Conservation (phyloP, 2,329 filamentous ascomycete species). For the Coniochaeta sp. region DNA sequence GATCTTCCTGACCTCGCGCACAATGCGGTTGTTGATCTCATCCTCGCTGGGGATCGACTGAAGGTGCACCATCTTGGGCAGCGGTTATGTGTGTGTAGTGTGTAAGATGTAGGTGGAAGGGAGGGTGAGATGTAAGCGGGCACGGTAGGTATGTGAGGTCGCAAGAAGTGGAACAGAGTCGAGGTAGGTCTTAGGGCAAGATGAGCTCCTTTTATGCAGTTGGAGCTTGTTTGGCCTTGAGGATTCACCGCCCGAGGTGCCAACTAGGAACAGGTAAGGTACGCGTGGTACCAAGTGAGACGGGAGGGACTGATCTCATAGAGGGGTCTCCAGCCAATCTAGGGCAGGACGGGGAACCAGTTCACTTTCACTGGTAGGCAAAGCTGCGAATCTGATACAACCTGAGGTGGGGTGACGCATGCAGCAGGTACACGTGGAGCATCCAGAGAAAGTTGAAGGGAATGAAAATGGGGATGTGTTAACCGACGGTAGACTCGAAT, state of each 20-base stretch:
- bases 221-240: neutral
- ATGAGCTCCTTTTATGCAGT: neutral
- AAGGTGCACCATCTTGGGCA: conserved; percentile 44
- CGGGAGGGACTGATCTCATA: neutral
- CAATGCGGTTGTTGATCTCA: conserved; percentile 19
- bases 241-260: neutral
- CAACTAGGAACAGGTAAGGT: neutral
- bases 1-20: conserved; percentile 31
- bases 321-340: neutral
- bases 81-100: neutral
- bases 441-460: neutral
- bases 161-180: neutral
- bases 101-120: neutral
- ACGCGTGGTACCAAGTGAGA: neutral
- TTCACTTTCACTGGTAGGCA: neutral
- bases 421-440: too few species aligned
- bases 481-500: too few species aligned
- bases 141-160: neutral
- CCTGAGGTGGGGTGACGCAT: neutral
- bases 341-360: too few species aligned
- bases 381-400: neutral
- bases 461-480: neutral
- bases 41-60: conserved; percentile 30
- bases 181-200: neutral
- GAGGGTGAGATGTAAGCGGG: neutral